Conservation (phyloP, 1,284 basidiomycete genomes). For the Cutaneotrichosporon sp. region DNA sequence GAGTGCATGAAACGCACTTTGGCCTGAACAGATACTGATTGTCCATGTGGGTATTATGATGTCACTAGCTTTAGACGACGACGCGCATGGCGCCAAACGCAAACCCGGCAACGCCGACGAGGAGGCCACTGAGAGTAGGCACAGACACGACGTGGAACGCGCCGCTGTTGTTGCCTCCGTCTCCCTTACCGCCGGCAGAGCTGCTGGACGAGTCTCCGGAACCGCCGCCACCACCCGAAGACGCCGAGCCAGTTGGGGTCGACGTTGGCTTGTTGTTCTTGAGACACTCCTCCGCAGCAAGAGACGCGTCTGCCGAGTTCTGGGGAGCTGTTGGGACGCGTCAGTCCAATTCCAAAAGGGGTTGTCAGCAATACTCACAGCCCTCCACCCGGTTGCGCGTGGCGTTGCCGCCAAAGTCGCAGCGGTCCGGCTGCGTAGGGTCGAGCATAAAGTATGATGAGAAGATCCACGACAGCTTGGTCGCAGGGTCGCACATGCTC, state of each 20-base stretch:
- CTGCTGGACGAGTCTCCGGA: neutral
- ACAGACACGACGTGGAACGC: neutral
- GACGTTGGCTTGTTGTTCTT: slow-evolving; percentile 4
- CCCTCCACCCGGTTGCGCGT: slow-evolving; percentile 56
- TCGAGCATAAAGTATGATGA: slow-evolving; percentile 69
- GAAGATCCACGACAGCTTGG: slow-evolving; percentile 79
- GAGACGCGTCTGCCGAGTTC: slow-evolving; percentile 3
- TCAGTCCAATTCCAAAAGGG: too few species aligned
- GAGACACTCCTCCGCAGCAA: slow-evolving; percentile 9
- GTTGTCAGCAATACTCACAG: slow-evolving; percentile 6
- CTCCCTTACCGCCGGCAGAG: neutral
- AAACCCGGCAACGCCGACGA: slow-evolving; percentile 1
- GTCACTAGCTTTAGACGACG: neutral
- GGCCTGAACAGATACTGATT: neutral
- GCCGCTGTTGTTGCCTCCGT: neutral
- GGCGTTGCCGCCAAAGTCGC: slow-evolving; percentile 71
- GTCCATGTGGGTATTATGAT: neutral
- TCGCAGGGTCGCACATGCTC: slow-evolving; percentile 61
- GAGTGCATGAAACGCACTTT: too few species aligned
- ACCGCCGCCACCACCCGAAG: neutral
- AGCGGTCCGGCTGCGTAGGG: slow-evolving; percentile 54
- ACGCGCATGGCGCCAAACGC: neutral
- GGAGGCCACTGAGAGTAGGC: neutral
- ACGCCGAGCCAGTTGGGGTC: slow-evolving; percentile 12
- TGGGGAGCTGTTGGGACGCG: neutral